Percentiles rank a stretch among this genome's conserved stretches.
These are phyloP conservation scores for Tricharina praecox DNA, from an alignment of 495 filamentous ascomycete genomes.

Conservation along the genomic window DNA sequence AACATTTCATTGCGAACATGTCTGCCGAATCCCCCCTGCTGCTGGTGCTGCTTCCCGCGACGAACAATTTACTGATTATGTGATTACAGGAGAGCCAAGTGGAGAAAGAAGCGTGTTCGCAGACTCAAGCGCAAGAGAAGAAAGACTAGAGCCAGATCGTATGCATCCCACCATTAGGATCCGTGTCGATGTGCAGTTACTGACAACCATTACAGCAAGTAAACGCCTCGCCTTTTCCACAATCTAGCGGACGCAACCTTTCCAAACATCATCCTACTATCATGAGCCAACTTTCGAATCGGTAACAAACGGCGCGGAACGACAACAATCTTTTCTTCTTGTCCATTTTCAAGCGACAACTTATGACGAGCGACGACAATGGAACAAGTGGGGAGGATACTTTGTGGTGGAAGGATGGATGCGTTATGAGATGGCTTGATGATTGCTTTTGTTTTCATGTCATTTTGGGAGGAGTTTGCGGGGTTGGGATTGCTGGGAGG, in stretches of 20 bases:
- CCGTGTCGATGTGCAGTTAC: not conserved
- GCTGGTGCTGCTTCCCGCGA: not conserved
- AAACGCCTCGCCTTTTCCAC: slow-evolving; percentile 18
- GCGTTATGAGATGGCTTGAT: not conserved
- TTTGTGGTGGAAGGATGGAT: not conserved
- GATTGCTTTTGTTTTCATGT: not conserved
- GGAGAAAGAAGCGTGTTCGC: slow-evolving; percentile 28
- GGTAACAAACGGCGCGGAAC: not conserved
- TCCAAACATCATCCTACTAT: slow-evolving; percentile 7
- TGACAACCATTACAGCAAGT: slow-evolving; percentile 19
- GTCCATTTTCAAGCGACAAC: no score
- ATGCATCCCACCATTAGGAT: not conserved
- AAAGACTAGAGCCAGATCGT: slow-evolving; percentile 27
- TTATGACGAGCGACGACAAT: no score
- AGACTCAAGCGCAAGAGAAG: slow-evolving; percentile 27
- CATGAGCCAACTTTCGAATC: not conserved
- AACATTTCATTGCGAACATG: not conserved
- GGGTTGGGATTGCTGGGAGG: not conserved
- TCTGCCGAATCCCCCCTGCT: not conserved
- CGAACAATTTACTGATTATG: not conserved
- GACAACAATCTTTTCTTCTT: not conserved
- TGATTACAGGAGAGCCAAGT: slow-evolving; percentile 23
- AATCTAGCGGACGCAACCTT: not conserved
- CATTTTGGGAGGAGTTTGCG: not conserved
- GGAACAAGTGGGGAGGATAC: no score